Conservation (phyloP, 345 rosid genomes). For the Punica granatum region DNA sequence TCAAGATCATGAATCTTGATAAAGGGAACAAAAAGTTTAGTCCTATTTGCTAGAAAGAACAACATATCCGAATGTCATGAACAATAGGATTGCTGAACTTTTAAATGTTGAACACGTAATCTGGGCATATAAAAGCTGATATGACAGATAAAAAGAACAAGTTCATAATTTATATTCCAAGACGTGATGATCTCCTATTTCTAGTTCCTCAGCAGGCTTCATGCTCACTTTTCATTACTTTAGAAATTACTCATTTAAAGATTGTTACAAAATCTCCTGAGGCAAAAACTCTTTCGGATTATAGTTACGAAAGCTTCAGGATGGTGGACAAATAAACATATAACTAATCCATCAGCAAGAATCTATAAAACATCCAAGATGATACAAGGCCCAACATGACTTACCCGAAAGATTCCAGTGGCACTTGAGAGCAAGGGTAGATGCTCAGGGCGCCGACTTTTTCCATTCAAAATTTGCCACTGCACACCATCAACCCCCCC, state of each 20-base stretch:
- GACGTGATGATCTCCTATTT: background rate
- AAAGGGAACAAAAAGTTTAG: background rate
- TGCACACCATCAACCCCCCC: slow-evolving; percentile 36
- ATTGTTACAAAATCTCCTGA: background rate
- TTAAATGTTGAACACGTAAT: background rate
- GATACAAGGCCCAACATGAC: slow-evolving; percentile 7
- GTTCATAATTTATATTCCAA: background rate
- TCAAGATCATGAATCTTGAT: too few species aligned
- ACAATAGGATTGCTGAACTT: background rate
- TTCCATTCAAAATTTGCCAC: slow-evolving; percentile 80
- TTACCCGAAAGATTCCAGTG: slow-evolving; percentile 83
- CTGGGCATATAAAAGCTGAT: background rate
- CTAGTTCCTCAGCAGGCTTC: background rate
- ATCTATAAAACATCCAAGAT: background rate
- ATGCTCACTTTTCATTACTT: background rate
- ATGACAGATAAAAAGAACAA: background rate
- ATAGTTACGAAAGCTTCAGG: background rate
- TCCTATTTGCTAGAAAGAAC: background rate
- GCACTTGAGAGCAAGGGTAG: slow-evolving; percentile 69
- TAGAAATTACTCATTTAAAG: background rate
- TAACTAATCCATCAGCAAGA: background rate
- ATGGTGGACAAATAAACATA: background rate
- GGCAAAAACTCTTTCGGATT: background rate
- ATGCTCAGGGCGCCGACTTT: slow-evolving; percentile 61
- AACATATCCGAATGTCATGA: background rate